These are phyloP conservation scores for Cytospora mali DNA, from an alignment of 2,329 filamentous ascomycete genomes.

Conservation along the genomic window DNA sequence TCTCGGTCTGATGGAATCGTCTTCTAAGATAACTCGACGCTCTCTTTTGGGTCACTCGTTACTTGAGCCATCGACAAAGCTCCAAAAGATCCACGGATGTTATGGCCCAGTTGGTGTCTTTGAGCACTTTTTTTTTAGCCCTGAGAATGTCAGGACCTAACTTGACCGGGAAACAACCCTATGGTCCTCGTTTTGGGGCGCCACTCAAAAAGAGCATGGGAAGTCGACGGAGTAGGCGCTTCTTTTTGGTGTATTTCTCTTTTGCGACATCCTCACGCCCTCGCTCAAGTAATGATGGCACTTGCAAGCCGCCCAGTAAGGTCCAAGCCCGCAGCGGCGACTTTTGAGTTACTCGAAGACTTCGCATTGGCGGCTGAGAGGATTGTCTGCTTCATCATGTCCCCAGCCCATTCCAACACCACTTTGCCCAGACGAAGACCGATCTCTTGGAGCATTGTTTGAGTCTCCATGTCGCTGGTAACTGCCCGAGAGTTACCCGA, in stretches of 20 bases:
- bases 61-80: background rate
- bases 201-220: too few species aligned
- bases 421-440: constrained; percentile 24
- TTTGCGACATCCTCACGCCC: too few species aligned
- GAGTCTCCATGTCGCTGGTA: constrained; percentile 5
- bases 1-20: background rate
- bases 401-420: constrained; percentile 26
- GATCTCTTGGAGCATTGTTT: constrained; percentile 16
- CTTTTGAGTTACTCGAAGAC: background rate
- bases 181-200: too few species aligned
- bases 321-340: background rate
- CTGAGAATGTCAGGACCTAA: too few species aligned
- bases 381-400: constrained; percentile 25
- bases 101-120: background rate
- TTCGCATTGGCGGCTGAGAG: constrained; percentile 8
- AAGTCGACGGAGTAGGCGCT: background rate
- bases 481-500: background rate
- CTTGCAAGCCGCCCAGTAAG: constrained; percentile 10
- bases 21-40: background rate
- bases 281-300: constrained; percentile 3
- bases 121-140: background rate
- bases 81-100: background rate
- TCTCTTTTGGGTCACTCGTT: background rate
- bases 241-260: background rate
- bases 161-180: too few species aligned